A percentile compares a stretch with the other conserved stretches of the same genome.
phyloP scores from a whole-genome alignment of 257 asterid genomes.

The Scutellaria galericulata region DNA sequence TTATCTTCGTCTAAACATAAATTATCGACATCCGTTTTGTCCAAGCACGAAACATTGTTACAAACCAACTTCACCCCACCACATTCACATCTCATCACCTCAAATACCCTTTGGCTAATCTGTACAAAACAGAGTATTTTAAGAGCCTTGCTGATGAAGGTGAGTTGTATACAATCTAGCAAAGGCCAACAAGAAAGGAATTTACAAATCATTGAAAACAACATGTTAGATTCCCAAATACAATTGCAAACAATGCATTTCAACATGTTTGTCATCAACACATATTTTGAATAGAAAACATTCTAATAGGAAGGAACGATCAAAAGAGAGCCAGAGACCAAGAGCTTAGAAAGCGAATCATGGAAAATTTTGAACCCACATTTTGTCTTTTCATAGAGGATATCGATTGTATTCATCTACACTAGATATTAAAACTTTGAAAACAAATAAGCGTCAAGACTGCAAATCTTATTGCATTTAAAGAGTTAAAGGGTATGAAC shows the following conservation, averaged over 20 bases:
- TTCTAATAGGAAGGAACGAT: background rate
- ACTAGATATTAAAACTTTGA: background rate
- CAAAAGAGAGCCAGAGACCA: background rate
- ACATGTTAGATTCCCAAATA: constrained; percentile 28
- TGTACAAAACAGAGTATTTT: constrained; percentile 38
- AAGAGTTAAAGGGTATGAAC: background rate
- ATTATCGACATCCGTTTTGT: constrained; percentile 39
- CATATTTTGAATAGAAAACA: background rate
- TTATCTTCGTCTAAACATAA: constrained; percentile 45
- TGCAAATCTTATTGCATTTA: background rate
- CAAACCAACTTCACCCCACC: constrained; percentile 49
- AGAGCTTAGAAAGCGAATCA: background rate
- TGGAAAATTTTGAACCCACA: too few species aligned
- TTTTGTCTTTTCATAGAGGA: too few species aligned
- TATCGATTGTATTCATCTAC: background rate
- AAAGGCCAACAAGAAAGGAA: background rate
- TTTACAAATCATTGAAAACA: constrained; percentile 3
- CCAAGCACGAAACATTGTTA: constrained; percentile 42
- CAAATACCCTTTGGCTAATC: constrained; percentile 83
- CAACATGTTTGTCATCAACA: background rate
- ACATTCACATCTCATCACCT: constrained; percentile 57
- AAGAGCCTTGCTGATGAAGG: constrained; percentile 11
- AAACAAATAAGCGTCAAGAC: background rate
- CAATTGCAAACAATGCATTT: constrained; percentile 7
- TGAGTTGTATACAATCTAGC: background rate